These are phyloP conservation scores for Sindora glabra DNA, from an alignment of 306 rosid genomes.

Conservation along the genomic window DNA sequence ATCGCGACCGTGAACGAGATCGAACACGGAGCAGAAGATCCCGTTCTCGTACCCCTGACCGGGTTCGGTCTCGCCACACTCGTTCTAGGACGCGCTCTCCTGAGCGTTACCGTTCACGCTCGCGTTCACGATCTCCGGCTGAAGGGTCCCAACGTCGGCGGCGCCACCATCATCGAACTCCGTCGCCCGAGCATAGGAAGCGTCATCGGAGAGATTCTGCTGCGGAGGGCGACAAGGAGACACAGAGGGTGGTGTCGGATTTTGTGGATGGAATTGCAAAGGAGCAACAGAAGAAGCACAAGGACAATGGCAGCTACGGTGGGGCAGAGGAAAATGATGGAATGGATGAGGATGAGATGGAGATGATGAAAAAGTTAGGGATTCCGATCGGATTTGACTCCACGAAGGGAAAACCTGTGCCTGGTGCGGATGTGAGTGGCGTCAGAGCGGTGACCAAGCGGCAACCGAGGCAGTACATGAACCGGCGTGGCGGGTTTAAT, in stretches of 20 bases:
- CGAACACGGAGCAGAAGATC: slow-evolving; percentile 62
- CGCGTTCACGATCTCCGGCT: slow-evolving; percentile 50
- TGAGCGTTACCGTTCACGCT: slow-evolving; percentile 26
- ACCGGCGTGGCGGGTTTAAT: slow-evolving; percentile 93
- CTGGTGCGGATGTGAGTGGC: slow-evolving; percentile 90
- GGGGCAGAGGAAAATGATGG: slow-evolving; percentile 19
- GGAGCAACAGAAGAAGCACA: slow-evolving; percentile 57
- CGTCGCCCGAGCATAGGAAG: slow-evolving; percentile 70
- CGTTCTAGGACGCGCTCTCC: slow-evolving; percentile 73
- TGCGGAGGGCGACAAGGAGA: slow-evolving; percentile 49
- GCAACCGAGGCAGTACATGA: slow-evolving; percentile 95
- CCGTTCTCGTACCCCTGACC: slow-evolving; percentile 70
- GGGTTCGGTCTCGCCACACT: slow-evolving; percentile 53
- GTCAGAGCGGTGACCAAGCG: slow-evolving; percentile 77
- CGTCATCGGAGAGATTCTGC: slow-evolving; percentile 59
- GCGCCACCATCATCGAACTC: slow-evolving; percentile 53
- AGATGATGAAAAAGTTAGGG: slow-evolving; percentile 94
- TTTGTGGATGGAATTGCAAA: slow-evolving; percentile 69
- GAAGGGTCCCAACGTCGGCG: slow-evolving; percentile 65
- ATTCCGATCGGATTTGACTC: slow-evolving; percentile 83
- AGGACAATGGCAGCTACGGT: slow-evolving; percentile 23
- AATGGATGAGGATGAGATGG: slow-evolving; percentile 66
- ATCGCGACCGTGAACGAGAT: slow-evolving; percentile 53
- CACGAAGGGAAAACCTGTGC: slow-evolving; percentile 82
- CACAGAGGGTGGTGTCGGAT: slow-evolving; percentile 65